Base-by-base conservation (phyloP, 1,139 yeast species). In the Candida glucosophila region DNA sequence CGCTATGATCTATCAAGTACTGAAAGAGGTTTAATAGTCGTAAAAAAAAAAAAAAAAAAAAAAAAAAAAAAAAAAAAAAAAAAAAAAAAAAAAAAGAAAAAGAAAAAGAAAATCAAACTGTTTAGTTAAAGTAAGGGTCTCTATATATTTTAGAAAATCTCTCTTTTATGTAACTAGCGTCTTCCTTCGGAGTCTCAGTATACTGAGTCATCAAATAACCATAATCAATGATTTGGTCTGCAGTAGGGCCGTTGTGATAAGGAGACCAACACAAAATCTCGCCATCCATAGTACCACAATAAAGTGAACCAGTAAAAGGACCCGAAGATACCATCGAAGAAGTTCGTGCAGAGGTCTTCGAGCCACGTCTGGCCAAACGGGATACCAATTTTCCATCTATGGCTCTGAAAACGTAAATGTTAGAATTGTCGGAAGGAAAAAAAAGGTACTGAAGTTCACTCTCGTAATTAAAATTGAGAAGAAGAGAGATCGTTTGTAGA, bases 351-450 rank as follows among this genome's bases (percentile, higher is more conserved):
- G 28, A 29, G 23, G 42, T 47, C 29, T 48, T 52, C 11, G 53
- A 35, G 2, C 65, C 64, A 16, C 37, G 41, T 19, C 76, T 49
- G 13, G 54, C 52, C 11, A 74, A 44, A 27, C 86, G 47, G 4
- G 67, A 56, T 8, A 74, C 66, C 29, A 77, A 50, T 36, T 73
- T 75, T 1, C 94, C 94, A 33, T 76, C 79, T 4, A 62, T 49
- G 0, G 75, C 60, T 14, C 82, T 60, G 37, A 66, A 78, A 24
- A 83, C 64, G 25, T 77, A 66, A 1, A 86, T 53, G 39, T 85
- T 94, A 4, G 93, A 92, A 32, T 67, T 76, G 43, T 86, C 95
- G 0, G 90, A 69, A 4, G 92, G 85, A 39, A 73, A 74, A 45
- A 83, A 55, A 22, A 82, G 48, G 41, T 73, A 67, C 32, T 74